Conservation (phyloP, 495 filamentous ascomycete genomes). For the Lophiostoma macrostomum region DNA sequence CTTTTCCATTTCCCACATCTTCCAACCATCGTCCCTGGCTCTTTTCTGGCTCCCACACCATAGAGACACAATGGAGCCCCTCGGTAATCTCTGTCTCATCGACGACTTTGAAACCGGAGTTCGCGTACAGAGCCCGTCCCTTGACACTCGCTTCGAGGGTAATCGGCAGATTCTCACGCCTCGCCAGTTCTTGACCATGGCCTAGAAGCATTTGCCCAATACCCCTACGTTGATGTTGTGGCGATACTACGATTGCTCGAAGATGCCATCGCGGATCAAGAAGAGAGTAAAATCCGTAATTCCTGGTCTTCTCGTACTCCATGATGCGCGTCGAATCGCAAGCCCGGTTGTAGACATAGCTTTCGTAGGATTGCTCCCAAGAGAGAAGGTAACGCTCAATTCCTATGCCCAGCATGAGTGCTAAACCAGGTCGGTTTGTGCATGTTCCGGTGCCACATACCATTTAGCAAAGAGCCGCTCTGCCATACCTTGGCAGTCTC, state of each 20-base stretch:
- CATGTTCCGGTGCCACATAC: neutral
- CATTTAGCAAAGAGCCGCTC: slow-evolving; percentile 4
- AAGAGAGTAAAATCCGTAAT: neutral
- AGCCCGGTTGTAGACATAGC: slow-evolving; percentile 11
- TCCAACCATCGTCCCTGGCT: slow-evolving; percentile 20
- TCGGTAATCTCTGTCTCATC: neutral
- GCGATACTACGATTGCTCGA: slow-evolving; percentile 3
- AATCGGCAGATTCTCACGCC: slow-evolving; percentile 16
- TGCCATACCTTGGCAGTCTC: slow-evolving; percentile 1
- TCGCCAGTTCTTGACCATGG: slow-evolving; percentile 20
- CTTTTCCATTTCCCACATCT: slow-evolving; percentile 6
- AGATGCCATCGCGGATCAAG: slow-evolving; percentile 19
- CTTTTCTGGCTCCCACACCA: slow-evolving; percentile 26
- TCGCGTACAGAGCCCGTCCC: slow-evolving; percentile 19
- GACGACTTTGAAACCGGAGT: slow-evolving; percentile 19
- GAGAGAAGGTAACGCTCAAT: slow-evolving; percentile 22
- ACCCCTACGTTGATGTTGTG: slow-evolving; percentile 21
- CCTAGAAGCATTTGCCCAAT: slow-evolving; percentile 13
- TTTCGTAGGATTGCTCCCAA: slow-evolving; percentile 27
- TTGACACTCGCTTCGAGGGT: slow-evolving; percentile 17
- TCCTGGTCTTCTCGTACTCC: neutral
- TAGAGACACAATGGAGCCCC: slow-evolving; percentile 2
- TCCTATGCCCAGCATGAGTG: slow-evolving; percentile 1
- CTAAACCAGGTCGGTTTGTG: neutral
- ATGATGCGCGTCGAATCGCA: slow-evolving; percentile 4